Percentiles rank a stretch among this genome's conserved stretches.
These are phyloP conservation scores for Globisporangium paddicum DNA, from an alignment of 352 stramenopile genomes.

Conservation along the genomic window DNA sequence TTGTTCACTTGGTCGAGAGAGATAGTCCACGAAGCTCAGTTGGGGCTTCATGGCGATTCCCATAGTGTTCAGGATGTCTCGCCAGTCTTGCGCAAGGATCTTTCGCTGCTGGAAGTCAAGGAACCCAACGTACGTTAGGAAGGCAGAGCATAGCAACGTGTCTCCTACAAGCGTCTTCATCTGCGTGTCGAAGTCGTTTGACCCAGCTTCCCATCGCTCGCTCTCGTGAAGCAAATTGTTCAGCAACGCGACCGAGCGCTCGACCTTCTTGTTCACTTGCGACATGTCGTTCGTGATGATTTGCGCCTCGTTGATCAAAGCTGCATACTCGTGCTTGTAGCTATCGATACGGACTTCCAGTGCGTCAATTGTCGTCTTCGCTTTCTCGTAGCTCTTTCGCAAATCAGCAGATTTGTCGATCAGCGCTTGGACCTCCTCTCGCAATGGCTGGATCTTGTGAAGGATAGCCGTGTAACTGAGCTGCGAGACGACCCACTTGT, in stretches of 20 bases:
- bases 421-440: slow-evolving; percentile 97
- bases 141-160: slow-evolving; percentile 93
- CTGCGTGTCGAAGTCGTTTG: slow-evolving; percentile 96
- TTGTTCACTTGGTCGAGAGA: slow-evolving; percentile 94
- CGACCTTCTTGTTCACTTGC: slow-evolving; percentile 95
- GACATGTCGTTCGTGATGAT: slow-evolving; percentile 98
- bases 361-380: slow-evolving; percentile 91
- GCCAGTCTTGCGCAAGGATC: slow-evolving; percentile 94
- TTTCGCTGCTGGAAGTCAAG: slow-evolving; percentile 97
- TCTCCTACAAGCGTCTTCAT: slow-evolving; percentile 97
- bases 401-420: slow-evolving; percentile 93
- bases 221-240: slow-evolving; percentile 97
- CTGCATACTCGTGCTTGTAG: slow-evolving; percentile 99
- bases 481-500: slow-evolving; percentile 98
- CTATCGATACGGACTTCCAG: slow-evolving; percentile 96
- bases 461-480: slow-evolving; percentile 98
- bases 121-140: slow-evolving; percentile 98
- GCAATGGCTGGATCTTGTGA: slow-evolving; percentile 97
- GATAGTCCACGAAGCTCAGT: slow-evolving; percentile 94
- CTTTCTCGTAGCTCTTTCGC: slow-evolving; percentile 89
- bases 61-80: slow-evolving; percentile 92
- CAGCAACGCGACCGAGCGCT: slow-evolving; percentile 96
- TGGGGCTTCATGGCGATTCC: slow-evolving; percentile 80
- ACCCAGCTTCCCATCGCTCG: slow-evolving; percentile 96
- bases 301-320: slow-evolving; percentile 97